Evolutionary conservation across 495 filamentous ascomycete species (phyloP), one percentile per base, ranked within the genome.

Genomic region (Hypoxylon lenormandii): DNA sequence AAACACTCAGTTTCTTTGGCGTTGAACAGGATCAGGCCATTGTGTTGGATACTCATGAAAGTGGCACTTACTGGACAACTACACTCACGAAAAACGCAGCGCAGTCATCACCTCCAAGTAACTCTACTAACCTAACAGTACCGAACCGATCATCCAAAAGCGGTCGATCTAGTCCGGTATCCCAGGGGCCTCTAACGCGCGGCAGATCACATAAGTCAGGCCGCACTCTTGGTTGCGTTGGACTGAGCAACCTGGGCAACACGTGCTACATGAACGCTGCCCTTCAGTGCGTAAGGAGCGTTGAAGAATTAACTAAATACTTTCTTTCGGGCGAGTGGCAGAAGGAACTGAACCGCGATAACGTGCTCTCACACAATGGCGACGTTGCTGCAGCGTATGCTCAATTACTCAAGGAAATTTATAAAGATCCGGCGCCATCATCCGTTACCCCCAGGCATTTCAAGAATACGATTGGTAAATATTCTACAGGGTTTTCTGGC

Each of bases 201-300:
- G 91, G 92, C 53, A 83, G 91, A 49, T 79, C 86, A 2, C 85
- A 84, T 57, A 78, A 80, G 60, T 70, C 79, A 12, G 90, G 88
- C 1, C 86, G 89, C 51, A 83, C 85, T 11, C 79, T 86, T 26
- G 94, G 94, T 13, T 89, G 85, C 23, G 91, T 92, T 43, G 95
- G 95, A 26, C 79, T 98, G 46, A 88, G 85, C 55, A 98, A 98
- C 72, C 79, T 98, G 22, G 95, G 95, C 15, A 98, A 98, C 70
- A 97, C 95, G 0, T 98, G 95, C 79, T 98, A 98, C 77, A 97
- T 97, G 92, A 97, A 97, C 78, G 96, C 95, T 13, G 95, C 96
- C 18, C 79, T 97, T 51, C 95, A 98, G 75, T 98, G 95, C 74
- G 84, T 98, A 38, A 87, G 93, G 33, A 94, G 90, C 66, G 91